Base-by-base conservation (phyloP, 2,329 filamentous ascomycete genomes). In the Onygenales sp. region DNA sequence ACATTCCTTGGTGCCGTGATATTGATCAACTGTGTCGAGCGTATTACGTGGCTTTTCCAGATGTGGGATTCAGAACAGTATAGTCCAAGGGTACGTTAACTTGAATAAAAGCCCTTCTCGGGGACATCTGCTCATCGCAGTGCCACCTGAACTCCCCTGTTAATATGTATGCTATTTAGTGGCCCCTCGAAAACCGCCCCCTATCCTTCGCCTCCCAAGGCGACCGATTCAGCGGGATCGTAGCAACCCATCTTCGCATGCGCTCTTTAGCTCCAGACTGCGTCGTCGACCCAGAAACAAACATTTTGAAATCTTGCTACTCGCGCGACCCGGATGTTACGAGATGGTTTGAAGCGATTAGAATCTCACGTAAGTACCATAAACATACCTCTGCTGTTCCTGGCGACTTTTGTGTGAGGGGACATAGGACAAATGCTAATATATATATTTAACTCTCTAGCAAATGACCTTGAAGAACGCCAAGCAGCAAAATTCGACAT, bases 1-100 rank as follows among this genome's bases (percentile, higher is more conserved):
- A 83, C 79, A 0, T 82, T 82, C 61, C 66, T 84, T n/a, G 75
- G 78, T 5, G 74, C 79, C 0, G 70, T 83, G n/a, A 71, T 83
- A 13, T 68, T 83, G 0, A 68, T 84, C 27, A 79, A 77, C 54
- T 81, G 78, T 57, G 77, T 82, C 11, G 81, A 83, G 65, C 73
- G 80, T 52, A 80, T 80, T 66, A 78, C 78, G 61, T 80, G 78
- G 72, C 67, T 81, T 2, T 83, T 80, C 66, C 75, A 72, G 35
- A 74, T 70, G 1, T 80, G 76, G 76, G 75, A 79, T 38, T 66
- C 69, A 45, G 67, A 71, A 45, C 61, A 61, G 39, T 70, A 68
- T 56, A 53, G 61, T 21, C 63, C 65, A 51, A 65, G 65, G 17
- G 68, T 71, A 63, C 63, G 67, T 63, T 14, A 10, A 8, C 39